These are phyloP conservation scores for Nicotiana otophora DNA, from an alignment of 257 asterid genomes.

Conservation along the genomic window DNA sequence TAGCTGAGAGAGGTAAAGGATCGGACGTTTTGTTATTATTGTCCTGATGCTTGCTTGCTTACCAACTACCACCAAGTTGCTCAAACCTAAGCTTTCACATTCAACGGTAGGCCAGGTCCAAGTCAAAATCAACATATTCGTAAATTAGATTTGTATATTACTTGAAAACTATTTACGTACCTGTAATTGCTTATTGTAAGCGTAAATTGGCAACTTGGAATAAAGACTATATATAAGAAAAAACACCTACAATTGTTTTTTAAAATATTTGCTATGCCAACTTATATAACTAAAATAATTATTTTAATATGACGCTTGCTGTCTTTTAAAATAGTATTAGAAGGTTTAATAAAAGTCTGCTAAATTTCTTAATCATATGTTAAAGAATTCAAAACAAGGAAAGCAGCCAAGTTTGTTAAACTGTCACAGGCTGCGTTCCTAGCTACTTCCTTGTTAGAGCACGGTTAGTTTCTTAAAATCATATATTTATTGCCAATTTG, in stretches of 20 bases:
- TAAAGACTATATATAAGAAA: background rate
- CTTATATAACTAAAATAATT: background rate
- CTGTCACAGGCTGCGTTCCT: background rate
- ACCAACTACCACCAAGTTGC: conserved; percentile 7
- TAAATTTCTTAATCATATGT: background rate
- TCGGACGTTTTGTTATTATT: background rate
- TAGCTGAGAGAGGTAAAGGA: background rate
- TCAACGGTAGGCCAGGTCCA: background rate
- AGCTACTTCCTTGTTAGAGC: background rate
- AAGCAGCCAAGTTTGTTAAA: conserved; percentile 11
- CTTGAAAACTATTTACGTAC: background rate
- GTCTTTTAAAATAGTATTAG: background rate
- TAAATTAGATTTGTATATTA: background rate
- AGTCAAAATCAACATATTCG: background rate
- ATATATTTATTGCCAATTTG: background rate
- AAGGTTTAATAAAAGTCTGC: background rate
- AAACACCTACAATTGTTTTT: too few relatives aligned
- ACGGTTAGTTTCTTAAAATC: background rate
- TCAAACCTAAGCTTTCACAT: background rate
- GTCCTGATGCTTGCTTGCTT: background rate
- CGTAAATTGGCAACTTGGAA: background rate
- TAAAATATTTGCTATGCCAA: background rate
- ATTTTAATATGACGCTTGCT: background rate
- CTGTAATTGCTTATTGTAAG: background rate
- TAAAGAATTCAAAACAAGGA: background rate